Conservation (phyloP, 2,329 filamentous ascomycete genomes). For the Aspergillus proliferans region DNA sequence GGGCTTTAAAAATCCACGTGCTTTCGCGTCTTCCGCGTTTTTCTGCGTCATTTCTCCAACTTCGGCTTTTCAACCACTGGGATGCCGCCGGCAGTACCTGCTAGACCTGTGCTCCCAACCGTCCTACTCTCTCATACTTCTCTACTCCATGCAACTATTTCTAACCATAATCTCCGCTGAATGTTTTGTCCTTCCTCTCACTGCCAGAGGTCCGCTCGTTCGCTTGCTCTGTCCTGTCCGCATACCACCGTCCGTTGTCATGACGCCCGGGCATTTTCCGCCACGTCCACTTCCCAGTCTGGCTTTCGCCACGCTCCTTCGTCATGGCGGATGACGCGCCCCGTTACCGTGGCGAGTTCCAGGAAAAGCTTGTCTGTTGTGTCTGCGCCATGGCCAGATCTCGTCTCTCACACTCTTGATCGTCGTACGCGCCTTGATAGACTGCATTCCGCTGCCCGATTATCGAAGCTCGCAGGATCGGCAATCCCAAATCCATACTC, state of each 20-base stretch:
- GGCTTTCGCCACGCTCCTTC: slow-evolving; percentile 20
- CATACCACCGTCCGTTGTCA: slow-evolving; percentile 22
- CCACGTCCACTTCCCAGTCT: neutral
- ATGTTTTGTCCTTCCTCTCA: slow-evolving; percentile 23
- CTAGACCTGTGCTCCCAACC: neutral
- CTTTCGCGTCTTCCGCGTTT: no score
- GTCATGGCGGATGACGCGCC: slow-evolving; percentile 21
- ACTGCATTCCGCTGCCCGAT: slow-evolving; percentile 10
- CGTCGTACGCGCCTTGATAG: neutral
- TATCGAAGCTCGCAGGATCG: slow-evolving; percentile 8
- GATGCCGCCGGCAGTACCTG: neutral
- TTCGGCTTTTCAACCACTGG: neutral
- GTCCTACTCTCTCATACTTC: neutral
- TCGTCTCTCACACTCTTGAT: neutral
- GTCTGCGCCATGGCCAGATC: neutral
- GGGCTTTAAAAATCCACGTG: no score
- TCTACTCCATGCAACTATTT: neutral
- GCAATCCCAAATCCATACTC: neutral
- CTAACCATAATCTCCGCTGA: slow-evolving; percentile 13
- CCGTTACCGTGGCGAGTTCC: slow-evolving; percentile 22
- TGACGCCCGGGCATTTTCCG: slow-evolving; percentile 18
- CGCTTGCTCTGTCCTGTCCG: slow-evolving; percentile 14
- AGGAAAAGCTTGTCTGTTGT: slow-evolving; percentile 3
- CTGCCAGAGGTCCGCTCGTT: slow-evolving; percentile 18
- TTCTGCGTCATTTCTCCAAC: neutral